Evolutionary conservation across 441 rosid genomes (phyloP), one percentile per base, ranked within the genome.

Genomic region (Adansonia gregorii): DNA sequence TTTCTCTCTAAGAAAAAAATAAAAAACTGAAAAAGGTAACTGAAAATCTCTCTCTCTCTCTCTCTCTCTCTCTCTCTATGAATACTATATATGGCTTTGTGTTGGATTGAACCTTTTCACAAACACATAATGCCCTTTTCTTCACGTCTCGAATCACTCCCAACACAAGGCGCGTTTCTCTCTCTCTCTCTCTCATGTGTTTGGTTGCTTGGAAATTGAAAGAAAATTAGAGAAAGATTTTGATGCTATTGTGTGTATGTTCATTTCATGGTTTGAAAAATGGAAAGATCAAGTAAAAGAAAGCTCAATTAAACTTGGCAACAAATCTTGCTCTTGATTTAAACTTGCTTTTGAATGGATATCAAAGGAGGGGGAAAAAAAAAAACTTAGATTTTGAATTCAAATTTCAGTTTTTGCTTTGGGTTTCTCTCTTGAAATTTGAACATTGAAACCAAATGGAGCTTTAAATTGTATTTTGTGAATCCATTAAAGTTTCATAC

Each of bases 121-220:
- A n/a, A 39, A 51, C 22, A 52, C 43, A 15, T 48, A 49, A 19
- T 51, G 70, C 35, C 78, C 78, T 56, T 39, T 31, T 67, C 56
- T 64, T 9, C 67, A 58, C 72, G 60, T 52, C 52, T 59, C 61
- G 75, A 31, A 48, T 67, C 31, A 45, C 73, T 58, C 43, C 68
- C 67, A 39, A 14, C 17, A 31, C 67, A 76, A 79, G 82, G 78
- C 78, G 76, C 56, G 78, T 56, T 48, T 31, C 64, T 66, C 51
- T 77, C 22, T 58, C 45, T n/a, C 74, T 66, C 64, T 65, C 15
- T 48, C 45, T 39, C 74, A 19, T 12, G 5, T 79, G 77, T 56
- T 63, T 83, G 74, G 78, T 54, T 46, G 52, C 76, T 9, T 55
- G 51, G 72, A 72, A 79, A 76, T 12, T 20, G 59, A 39, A 17